Base-by-base conservation (phyloP, 768 basidiomycete genomes). In the Russula olivacea region DNA sequence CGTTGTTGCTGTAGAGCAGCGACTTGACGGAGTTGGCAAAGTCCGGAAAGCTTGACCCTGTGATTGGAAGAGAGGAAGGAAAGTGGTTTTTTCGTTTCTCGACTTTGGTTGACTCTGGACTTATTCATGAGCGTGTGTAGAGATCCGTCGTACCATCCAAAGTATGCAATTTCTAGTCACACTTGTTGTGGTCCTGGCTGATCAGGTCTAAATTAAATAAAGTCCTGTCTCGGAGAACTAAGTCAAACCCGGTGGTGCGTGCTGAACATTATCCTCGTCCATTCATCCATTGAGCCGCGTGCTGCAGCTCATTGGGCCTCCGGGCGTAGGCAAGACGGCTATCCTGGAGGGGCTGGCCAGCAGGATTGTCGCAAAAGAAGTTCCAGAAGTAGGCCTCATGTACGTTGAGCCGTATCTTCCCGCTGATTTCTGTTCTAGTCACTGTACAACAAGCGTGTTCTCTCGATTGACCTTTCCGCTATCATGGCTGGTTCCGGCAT, bases 241-340 rank as follows among this genome's bases (percentile, higher is more conserved):
- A 97, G 73, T 91, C 89, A 9, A 95, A 96, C 69, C 93, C 93
- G 5, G 91, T 95, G 67, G 89, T 86, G 73, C 55, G 85, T 76
- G 17, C 57, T 4, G 8, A 15, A 21, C 14, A 19, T 32, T 14
- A 61, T 32, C n/a, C 11, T 38, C 14, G 8, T 7, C 7, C 2
- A 36, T 14, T 4, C 19, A 50, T 59, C 8, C 4, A 28, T 19
- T 60, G 14, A 47, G 38, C 11, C 10, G 5, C 19, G 6, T 12
- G 30, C 50, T 23, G 47, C 10, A 89, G 87, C 80, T 91, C 51
- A 89, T 91, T 59, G 89, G 91, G 7, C 86, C 90, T 28, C 91
- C 93, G 3, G 93, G 93, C 61, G 91, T 94, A 14, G 93, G 93
- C 0, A 97, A 97, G 76, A 96, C 93, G 0, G 92, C 93, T 0